Conservation (phyloP, 305 asterid genomes). For the Euphrasia arctica region DNA sequence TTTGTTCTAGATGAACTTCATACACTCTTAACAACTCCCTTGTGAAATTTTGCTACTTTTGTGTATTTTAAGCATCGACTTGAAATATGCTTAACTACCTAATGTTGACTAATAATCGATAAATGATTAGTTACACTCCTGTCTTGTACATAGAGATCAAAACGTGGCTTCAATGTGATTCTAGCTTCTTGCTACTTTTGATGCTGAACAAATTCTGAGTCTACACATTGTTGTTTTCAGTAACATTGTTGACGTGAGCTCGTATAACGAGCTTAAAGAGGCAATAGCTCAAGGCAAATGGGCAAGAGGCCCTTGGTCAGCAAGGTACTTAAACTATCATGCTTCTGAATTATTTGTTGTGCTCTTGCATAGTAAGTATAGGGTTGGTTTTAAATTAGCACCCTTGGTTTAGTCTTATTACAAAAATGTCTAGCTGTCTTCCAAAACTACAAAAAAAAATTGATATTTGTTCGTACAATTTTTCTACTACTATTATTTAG, state of each 20-base stretch:
- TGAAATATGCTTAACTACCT: not conserved
- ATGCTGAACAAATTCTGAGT: conserved; percentile 27
- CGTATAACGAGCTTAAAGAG: conserved; percentile 89
- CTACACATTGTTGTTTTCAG: conserved; percentile 34
- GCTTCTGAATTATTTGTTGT: conserved; percentile 11
- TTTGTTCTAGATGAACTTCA: not conserved
- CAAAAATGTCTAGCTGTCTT: not conserved
- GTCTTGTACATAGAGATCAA: too few species aligned
- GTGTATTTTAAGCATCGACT: not conserved
- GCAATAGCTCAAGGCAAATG: conserved; percentile 89
- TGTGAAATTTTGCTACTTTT: not conserved
- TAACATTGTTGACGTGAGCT: conserved; percentile 80
- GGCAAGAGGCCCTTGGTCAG: conserved; percentile 99
- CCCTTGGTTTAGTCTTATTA: not conserved
- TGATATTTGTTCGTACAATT: not conserved
- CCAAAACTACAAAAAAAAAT: not conserved
- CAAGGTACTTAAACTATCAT: conserved; percentile 57
- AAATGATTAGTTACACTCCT: not conserved
- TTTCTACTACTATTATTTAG: too few species aligned
- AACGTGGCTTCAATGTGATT: not conserved
- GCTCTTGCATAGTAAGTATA: conserved; percentile 1
- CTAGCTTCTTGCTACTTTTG: conserved; percentile 14
- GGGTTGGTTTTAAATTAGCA: not conserved
- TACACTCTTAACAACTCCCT: not conserved
- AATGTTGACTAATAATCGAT: not conserved